These are phyloP conservation scores for Botryotinia convoluta DNA, from an alignment of 2,329 filamentous ascomycete species.

Conservation along the genomic window DNA sequence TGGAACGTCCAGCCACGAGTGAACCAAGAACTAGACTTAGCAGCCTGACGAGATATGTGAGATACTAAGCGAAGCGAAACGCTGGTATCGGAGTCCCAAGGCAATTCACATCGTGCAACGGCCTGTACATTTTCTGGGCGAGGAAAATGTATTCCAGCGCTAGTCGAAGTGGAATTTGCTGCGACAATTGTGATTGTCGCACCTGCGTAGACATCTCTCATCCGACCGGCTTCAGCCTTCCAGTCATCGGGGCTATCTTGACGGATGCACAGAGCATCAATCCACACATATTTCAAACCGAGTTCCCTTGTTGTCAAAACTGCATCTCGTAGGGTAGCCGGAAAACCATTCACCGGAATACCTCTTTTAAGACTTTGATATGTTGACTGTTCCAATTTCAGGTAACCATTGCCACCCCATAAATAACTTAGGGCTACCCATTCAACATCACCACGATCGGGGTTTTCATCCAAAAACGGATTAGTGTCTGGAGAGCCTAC, in stretches of 20 bases:
- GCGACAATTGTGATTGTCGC: constrained; percentile 12
- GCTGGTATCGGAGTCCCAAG: background rate
- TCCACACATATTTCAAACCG: constrained; percentile 17
- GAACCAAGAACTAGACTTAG: constrained; percentile 15
- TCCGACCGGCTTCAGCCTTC: constrained; percentile 11
- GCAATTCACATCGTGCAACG: background rate
- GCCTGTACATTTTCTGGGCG: background rate
- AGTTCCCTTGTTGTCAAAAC: constrained; percentile 7
- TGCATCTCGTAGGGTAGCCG: constrained; percentile 11
- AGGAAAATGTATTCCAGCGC: constrained; percentile 13
- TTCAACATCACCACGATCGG: constrained; percentile 3
- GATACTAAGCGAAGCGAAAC: constrained; percentile 9
- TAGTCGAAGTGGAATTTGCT: constrained; percentile 15
- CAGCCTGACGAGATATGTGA: constrained; percentile 17
- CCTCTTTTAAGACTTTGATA: constrained; percentile 8
- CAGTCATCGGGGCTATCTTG: constrained; percentile 18
- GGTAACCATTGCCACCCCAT: constrained; percentile 11
- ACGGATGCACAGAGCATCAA: constrained; percentile 17
- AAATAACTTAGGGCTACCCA: constrained; percentile 18
- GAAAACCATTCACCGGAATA: constrained; percentile 6
- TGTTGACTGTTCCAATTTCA: constrained; percentile 8
- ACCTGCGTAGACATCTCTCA: constrained; percentile 18
- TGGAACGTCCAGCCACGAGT: constrained; percentile 20
- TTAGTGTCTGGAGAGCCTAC: background rate
- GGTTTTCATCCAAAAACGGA: constrained; percentile 8